Base-by-base conservation (phyloP, 257 asterid genomes). In the Cruciata laevipes region DNA sequence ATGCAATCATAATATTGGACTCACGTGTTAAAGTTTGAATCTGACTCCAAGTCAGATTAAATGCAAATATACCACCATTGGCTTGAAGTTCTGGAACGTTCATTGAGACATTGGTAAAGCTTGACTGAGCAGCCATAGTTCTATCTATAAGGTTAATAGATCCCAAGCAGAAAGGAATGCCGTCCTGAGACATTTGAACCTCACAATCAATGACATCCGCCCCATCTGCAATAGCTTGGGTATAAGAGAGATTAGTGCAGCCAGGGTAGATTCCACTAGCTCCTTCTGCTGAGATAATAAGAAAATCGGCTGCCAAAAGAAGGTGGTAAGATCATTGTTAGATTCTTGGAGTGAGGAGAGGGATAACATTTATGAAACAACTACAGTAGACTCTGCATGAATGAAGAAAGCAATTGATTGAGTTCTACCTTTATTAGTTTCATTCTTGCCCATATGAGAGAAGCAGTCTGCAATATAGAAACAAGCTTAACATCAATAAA, bases 251-350 rank as follows among this genome's bases (percentile, higher is more conserved):
- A 76, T 91, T 71, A 2, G 95, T 86, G 80, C 96, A 88, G 51
- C 95, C 97, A 60, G 97, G 93, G 73, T 82, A 91, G 65, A 74
- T 82, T 16, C 95, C 96, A 75, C 96, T 86, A 61, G 97, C 90
- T 83, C 97, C 97, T 87, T 88, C 96, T 7, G 65, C 64, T 23
- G 97, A 74, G 71, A 88, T 82, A 56, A 90, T 71, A 81, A 71
- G 75, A 70, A 80, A 62, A 17, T 80, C 75, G n/a, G 32, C 96
- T 90, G 89, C 38, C 47, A 35, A 81, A 61, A 20, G 49, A 33
- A 61, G 51, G 18, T 65, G 31, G 65, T 31, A 59, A 57, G 74
- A n/a, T 20, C 24, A 60, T 21, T 63, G 23, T 30, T 11, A 61
- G 44, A 33, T 32, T 51, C 70, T 66, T 51, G 21, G 5, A 18